Evolutionary conservation across 352 stramenopile species (phyloP), one percentile per base, ranked within the genome.

Genomic region (Aphanomyces cochlioides): DNA sequence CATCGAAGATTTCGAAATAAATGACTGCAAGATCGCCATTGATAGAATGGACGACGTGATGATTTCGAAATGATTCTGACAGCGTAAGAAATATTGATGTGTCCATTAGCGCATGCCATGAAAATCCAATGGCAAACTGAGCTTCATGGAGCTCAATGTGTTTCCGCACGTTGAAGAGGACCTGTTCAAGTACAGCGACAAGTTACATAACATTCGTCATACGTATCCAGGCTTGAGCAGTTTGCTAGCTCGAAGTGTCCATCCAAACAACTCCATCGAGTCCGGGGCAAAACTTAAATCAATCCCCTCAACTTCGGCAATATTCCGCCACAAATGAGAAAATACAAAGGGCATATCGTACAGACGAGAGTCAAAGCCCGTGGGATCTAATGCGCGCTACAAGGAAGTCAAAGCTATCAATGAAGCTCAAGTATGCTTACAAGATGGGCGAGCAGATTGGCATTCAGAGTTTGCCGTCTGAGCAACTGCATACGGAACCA

Each of bases 271-370:
- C 8, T 34, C 19, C 13, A 53, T 12, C 40, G 17, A 53, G 7
- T 36, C 37, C 5, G 43, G 47, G 6, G 7, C 36, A 1, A 28
- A 5, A 10, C 15, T 56, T 17, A 15, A 7, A n/a, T 67, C 43
- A 40, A 67, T 67, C 17, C 19, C 15, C 21, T 61, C n/a, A 36
- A 67, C 43, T 21, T 56, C 59, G 17, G 43, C 17, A n/a, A 17
- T 13, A n/a, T 50, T n/a, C 43, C 17, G 10, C 43, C 43, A 50
- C 40, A 67, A 56, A 36, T 39, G 59, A 10, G 59, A 19, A 36
- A 56, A 56, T 3, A 67, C 21, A 67, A 39, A 67, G 17, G 59
- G 28, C 13, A 39, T 56, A 40, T 67, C 59, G 59, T 67, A 67
- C 5, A 67, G 40, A 7, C 47, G 59, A 17, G 59, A 8, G 28